Percentiles rank a stretch among this genome's conserved stretches.
These are phyloP conservation scores for Candida pini DNA, from an alignment of 805 yeast genomes.

Conservation along the genomic window DNA sequence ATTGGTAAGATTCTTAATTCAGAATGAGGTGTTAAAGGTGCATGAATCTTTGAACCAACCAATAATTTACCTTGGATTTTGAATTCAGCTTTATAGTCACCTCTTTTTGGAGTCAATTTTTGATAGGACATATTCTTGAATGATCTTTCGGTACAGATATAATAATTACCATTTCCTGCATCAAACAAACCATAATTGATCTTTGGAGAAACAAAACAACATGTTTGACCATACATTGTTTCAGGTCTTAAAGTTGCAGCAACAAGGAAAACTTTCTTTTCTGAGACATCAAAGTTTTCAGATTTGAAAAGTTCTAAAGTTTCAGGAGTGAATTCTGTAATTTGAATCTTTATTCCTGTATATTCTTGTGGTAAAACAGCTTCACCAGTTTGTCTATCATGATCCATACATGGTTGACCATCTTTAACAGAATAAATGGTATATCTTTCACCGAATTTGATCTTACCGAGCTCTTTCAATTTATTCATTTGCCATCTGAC, in stretches of 20 bases:
- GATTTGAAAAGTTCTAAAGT: slow-evolving; percentile 51
- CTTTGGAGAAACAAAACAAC: slow-evolving; percentile 96
- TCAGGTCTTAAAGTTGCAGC: slow-evolving; percentile 99
- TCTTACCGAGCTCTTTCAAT: slow-evolving; percentile 79
- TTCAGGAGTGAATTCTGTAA: slow-evolving; percentile 50
- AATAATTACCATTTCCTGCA: slow-evolving; percentile 70
- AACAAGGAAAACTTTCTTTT: slow-evolving; percentile 71
- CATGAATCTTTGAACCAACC: slow-evolving; percentile 80
- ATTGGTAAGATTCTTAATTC: slow-evolving; percentile 85
- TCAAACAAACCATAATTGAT: slow-evolving; percentile 87
- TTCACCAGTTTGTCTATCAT: slow-evolving; percentile 95
- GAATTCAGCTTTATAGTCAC: slow-evolving; percentile 57
- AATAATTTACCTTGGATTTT: slow-evolving; percentile 64
- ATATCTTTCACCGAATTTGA: slow-evolving; percentile 97
- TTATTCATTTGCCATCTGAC: slow-evolving; percentile 94
- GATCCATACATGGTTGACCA: slow-evolving; percentile 99
- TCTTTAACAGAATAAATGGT: slow-evolving; percentile 96
- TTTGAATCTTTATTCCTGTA: slow-evolving; percentile 82
- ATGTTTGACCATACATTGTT: slow-evolving; percentile 98
- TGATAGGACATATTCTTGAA: slow-evolving; percentile 97
- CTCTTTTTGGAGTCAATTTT: slow-evolving; percentile 85
- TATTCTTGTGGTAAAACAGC: slow-evolving; percentile 97
- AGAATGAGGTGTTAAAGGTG: slow-evolving; percentile 71
- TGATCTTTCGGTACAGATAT: slow-evolving; percentile 88
- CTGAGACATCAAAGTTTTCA: slow-evolving; percentile 39